Evolutionary conservation across 306 rosid species (phyloP), one percentile per base, ranked within the genome.

Genomic region (Lagenaria siceraria): DNA sequence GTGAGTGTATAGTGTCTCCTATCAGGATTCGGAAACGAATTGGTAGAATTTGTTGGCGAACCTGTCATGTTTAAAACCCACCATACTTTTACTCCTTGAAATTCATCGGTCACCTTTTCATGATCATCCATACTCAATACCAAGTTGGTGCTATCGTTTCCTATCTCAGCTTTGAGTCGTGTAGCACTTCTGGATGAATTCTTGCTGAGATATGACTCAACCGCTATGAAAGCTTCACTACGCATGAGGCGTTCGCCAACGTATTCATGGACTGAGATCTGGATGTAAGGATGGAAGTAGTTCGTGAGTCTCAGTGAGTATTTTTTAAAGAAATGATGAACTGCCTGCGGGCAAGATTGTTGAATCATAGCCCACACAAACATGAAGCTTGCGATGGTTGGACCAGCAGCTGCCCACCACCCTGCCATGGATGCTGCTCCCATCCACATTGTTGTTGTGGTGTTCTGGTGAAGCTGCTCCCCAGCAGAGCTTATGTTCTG

Each of bases 121-220:
- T 81, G 79, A 81, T 93, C 98, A 65, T 93, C 97, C 97, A 90
- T 91, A 36, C 95, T 89, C 27, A 93, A 63, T 0, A 90, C 90
- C 76, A 93, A 38, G 62, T 87, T 90, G 79, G 66, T 83, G 63
- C 84, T 80, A 10, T 93, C 96, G 35, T 84, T 89, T 0, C 87
- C 96, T 86, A 89, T 84, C 85, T 93, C 98, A 5, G 98, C 98
- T 78, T 88, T 93, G 75, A 93, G 96, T 24, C 96, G 75, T 65
- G 82, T 93, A 0, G 98, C 96, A 33, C 87, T 83, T 66, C 83
- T 87, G 3, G 96, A 86, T 18, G 94, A 86, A 89, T 93, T 93
- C 62, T 91, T 86, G 75, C 92, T 82, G n/a, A 93, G 92, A 65
- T 90, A 93, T 0, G 96, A 93, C 75, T 93, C 98, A 10, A 90